Evolutionary conservation across 192 early-diverging fungal species (phyloP), one percentile per base, ranked within the genome.

Genomic region (Funneliformis mosseae): DNA sequence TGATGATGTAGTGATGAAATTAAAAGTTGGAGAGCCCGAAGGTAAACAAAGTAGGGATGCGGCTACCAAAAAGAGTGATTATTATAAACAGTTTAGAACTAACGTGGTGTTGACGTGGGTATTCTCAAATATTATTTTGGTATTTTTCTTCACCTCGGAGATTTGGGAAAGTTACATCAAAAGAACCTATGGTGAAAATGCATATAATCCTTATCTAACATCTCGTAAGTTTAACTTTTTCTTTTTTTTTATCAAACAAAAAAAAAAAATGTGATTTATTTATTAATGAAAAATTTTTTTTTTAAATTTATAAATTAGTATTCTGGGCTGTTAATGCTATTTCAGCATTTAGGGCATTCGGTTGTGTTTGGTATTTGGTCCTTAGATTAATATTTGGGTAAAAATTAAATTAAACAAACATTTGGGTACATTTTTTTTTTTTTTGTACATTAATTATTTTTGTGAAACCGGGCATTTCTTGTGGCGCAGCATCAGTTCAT

Each of bases 11-110:
- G 88, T 95, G 80, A 73, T 82, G 39, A 88, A 88, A 41, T 85
- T 97, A 79, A 84, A 86, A 70, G 66, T 82, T 67, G 45, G 84
- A 46, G 78, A 84, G 43, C 42, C 82, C 18, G 67, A 85, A 46
- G 85, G 88, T 11, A 89, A 90, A 80, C 87, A 92, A 85, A 87
- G 91, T 50, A 86, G 92, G 74, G 94, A 95, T 83, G 88, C 89
- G 10, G 89, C 89, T 77, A 92, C 90, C 2, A 96, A 96, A 84
- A 91, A 92, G 77, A 95, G 96, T 76, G 95, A 97, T 80, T 91
- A 95, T 83, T 95, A 96, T 89, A 92, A 92, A 83, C 86, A 91
- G 83, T 96, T 96, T 90, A 89, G 96, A 48, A 97, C 96, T 2
- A 82, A 84, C 38, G 83, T 96, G 63, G 90, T 97, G 8, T 88